Base-by-base conservation (phyloP, 305 asterid genomes). In the Fraxinus sp. region DNA sequence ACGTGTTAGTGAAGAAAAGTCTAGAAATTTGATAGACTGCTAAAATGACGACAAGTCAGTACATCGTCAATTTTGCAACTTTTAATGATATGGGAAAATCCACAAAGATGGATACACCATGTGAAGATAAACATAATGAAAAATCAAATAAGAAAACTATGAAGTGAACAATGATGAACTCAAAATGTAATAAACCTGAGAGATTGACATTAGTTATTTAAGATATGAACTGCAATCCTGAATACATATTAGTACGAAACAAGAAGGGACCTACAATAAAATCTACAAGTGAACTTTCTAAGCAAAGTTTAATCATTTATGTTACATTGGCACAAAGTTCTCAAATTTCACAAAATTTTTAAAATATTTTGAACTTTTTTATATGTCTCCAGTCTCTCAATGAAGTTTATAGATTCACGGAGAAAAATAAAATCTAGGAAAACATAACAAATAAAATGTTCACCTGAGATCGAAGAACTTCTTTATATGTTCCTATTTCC, bases 391-490 rank as follows among this genome's bases (percentile, higher is more conserved):
- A 4, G 8, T 57, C 68, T 57, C 68, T 57, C 68, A n/a, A n/a
- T n/a, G n/a, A 57, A 57, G 68, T 57, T 57, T 57, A 33, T 33
- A 71, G 11, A 14, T 33, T 33, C 24, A 5, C 5, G 0, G 28
- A 14, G 74, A n/a, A 68, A 68, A 28, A 28, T 11, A 68, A 28
- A 68, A 68, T 68, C 20, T 68, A 0, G 20, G 37, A 68, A 14
- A 68, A 26, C 74, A 28, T 28, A 28, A 30, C 80, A 59, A 83
- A 72, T 20, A 80, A 72, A 79, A 68, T 77, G 74, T 37, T 75
- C 77, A 97, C 99, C 98, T 97, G 99, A 81, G 99, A 97, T 88
- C 99, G 93, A 88, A 97, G 99, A 87, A 97, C 99, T 93, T 97
- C 99, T 88, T 97, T 97, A 87, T 97, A 97, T 16, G 98, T 97